Evolutionary conservation across 2,329 filamentous ascomycete species (phyloP), one percentile per base, ranked within the genome.

Genomic region (Rhinocladiella similis): DNA sequence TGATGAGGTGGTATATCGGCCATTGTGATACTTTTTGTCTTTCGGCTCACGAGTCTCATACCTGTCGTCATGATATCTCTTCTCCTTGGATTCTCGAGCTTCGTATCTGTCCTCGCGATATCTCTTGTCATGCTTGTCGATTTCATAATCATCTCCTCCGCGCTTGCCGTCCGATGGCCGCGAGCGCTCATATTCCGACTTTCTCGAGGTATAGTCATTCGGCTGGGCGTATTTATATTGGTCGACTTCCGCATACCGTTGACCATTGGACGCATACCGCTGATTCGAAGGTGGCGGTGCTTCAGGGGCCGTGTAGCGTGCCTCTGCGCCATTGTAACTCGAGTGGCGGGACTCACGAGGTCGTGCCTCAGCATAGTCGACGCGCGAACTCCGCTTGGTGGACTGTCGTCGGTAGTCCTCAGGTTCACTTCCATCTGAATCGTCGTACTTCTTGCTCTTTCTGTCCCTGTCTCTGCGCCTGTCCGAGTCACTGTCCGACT

Each of bases 241-340:
- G n/a, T 70, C 65, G 48, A 65, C 55, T 3, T 70, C 65, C 33
- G 67, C 64, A 47, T 66, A 65, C 47, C 54, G 64, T 5, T 60
- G 50, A 5, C 53, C 59, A 63, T 64, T 10, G 63, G 65, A 14
- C 38, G 57, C 20, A 64, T 59, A 39, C 63, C 57, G 3, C 59
- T 63, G 56, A 67, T 69, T 65, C 6, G 57, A 35, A 29, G 57
- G 58, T 7, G 51, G 39, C 5, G 48, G 42, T 19, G 29, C 41
- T 5, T 67, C 64, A 12, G 73, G 73, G 29, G 74, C 73, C n/a
- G 75, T 69, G 55, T 71, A 76, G 1, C 71, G 73, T 13, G 73
- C 72, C 20, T 70, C 70, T 62, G 74, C 72, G 48, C 71, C 72
- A 50, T 72, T 72, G 53, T 59, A 59, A 56, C 54, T 60, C 51